A percentile compares a stretch with the other conserved stretches of the same genome.
Conservation (phyloP, 257 asterid genomes). For the Penstemon eatonii region DNA sequence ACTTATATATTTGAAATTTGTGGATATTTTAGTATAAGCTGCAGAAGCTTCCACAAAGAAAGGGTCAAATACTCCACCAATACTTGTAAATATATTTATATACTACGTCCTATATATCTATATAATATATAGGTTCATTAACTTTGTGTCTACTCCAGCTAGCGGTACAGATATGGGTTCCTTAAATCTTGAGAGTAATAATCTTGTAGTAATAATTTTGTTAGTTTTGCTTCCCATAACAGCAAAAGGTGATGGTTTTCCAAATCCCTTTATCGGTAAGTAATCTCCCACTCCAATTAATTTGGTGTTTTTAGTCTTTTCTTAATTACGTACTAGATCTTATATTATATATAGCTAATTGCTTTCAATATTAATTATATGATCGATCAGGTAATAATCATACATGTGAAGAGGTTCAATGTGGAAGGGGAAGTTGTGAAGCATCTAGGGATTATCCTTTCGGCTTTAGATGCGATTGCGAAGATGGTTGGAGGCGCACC, state of each 20-base stretch:
- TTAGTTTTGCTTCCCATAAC: slow-evolving; percentile 31
- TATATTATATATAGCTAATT: not conserved
- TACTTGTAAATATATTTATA: not conserved
- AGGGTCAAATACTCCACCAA: not conserved
- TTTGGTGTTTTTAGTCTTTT: too few species aligned
- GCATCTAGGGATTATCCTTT: slow-evolving; percentile 39
- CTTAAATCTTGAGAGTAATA: slow-evolving; percentile 16
- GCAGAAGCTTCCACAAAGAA: not conserved
- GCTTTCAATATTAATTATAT: not conserved
- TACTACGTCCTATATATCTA: too few species aligned
- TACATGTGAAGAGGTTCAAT: slow-evolving; percentile 63
- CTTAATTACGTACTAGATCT: not conserved
- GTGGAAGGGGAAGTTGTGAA: slow-evolving; percentile 75
- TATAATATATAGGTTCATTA: too few species aligned
- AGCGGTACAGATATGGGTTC: slow-evolving; percentile 27
- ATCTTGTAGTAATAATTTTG: slow-evolving; percentile 29
- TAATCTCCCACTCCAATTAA: too few species aligned
- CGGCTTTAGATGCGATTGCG: slow-evolving; percentile 61
- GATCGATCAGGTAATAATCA: slow-evolving; percentile 37
- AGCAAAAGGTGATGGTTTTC: slow-evolving; percentile 37
- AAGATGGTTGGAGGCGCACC: slow-evolving; percentile 69
- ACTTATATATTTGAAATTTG: not conserved
- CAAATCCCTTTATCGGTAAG: slow-evolving; percentile 36
- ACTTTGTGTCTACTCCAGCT: too few species aligned
- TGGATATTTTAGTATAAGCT: not conserved